A percentile compares a stretch with the other conserved stretches of the same genome.
phyloP scores from a whole-genome alignment of 148 eudicot species.

The Silene uniflora region DNA sequence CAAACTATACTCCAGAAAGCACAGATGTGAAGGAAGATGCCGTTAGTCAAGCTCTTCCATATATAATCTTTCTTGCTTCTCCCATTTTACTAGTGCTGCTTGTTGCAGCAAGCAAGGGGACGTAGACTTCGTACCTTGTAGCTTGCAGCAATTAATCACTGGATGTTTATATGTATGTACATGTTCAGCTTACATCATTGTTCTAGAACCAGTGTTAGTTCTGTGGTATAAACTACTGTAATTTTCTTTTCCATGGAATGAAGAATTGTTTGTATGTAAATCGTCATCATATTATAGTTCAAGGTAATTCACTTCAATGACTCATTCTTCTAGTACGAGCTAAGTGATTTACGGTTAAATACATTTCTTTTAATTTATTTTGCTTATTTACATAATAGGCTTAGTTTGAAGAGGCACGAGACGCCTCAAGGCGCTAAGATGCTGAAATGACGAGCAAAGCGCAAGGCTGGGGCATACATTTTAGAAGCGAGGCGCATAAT shows the following conservation, averaged over 20 bases:
- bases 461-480: no score
- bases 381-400: no score
- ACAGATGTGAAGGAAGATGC: constrained; percentile 43
- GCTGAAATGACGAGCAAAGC: no score
- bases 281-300: background rate
- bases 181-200: background rate
- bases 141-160: background rate
- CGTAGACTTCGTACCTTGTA: constrained; percentile 11
- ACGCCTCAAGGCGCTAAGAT: no score
- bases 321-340: no score
- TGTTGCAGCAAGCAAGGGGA: constrained; percentile 44
- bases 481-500: no score
- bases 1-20: constrained; percentile 26
- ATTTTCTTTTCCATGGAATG: background rate
- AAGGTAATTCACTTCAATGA: background rate
- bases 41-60: constrained; percentile 47
- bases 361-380: no score
- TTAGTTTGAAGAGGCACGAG: no score
- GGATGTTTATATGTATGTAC: background rate
- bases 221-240: background rate
- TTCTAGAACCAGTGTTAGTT: background rate
- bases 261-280: background rate
- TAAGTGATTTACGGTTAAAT: no score
- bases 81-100: constrained; percentile 65
- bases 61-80: constrained; percentile 53